phyloP scores from a whole-genome alignment of 768 basidiomycete genomes.

The Leccinum uliginosum region DNA sequence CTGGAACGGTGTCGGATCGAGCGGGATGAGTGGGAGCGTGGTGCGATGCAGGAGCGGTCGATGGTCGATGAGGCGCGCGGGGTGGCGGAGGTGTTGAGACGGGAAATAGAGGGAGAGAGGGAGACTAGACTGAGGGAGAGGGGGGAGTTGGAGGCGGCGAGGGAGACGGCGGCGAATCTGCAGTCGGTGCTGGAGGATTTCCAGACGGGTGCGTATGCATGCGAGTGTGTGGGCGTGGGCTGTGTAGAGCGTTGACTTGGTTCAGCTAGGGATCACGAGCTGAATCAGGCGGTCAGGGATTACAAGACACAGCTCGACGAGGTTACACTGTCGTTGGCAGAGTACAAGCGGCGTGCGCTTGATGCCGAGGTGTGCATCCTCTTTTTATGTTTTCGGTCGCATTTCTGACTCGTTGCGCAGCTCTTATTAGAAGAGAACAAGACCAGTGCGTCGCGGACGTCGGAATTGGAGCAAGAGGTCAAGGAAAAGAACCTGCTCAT shows the following conservation, averaged over 20 bases:
- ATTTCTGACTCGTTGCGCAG: slow-evolving; percentile 34
- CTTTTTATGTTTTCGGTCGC: neutral
- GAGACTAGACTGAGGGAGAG: slow-evolving; percentile 54
- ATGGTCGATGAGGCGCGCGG: slow-evolving; percentile 65
- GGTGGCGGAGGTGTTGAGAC: slow-evolving; percentile 48
- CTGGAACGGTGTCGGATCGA: slow-evolving; percentile 84
- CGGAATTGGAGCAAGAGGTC: slow-evolving; percentile 80
- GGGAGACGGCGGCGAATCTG: slow-evolving; percentile 74
- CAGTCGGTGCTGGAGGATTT: slow-evolving; percentile 95
- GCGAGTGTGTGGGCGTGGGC: neutral
- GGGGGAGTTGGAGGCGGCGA: slow-evolving; percentile 59
- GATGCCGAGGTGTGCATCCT: slow-evolving; percentile 70
- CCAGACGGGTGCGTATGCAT: slow-evolving; percentile 65
- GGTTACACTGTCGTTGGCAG: slow-evolving; percentile 74
- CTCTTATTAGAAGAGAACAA: slow-evolving; percentile 71
- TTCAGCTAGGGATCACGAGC: slow-evolving; percentile 85
- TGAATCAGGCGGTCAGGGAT: slow-evolving; percentile 79
- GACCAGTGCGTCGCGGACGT: slow-evolving; percentile 59
- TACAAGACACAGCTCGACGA: slow-evolving; percentile 71
- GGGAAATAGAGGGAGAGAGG: slow-evolving; percentile 65
- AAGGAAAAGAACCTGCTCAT: slow-evolving; percentile 95
- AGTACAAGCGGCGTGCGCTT: slow-evolving; percentile 83
- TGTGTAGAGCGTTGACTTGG: slow-evolving; percentile 1
- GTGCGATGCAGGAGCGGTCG: slow-evolving; percentile 61
- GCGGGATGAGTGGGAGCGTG: slow-evolving; percentile 66